Base-by-base conservation (phyloP, 2,329 filamentous ascomycete genomes). In the Aureobasidium mangrovei region DNA sequence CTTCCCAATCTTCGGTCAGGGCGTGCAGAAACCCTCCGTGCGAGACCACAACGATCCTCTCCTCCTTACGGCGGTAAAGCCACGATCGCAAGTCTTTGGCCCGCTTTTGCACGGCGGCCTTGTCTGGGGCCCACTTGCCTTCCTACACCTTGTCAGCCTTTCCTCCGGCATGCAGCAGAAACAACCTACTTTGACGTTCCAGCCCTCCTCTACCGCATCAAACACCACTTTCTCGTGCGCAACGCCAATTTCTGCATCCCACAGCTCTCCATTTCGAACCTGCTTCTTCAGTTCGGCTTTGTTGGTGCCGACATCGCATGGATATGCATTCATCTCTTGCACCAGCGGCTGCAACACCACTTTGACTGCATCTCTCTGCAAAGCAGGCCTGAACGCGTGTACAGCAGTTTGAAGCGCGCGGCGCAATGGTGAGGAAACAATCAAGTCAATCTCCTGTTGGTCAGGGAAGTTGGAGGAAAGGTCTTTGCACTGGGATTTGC, bases 21-120 rank as follows among this genome's bases (percentile, higher is more conserved):
- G 88, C 94, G 67, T 95, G 90, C 63, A 95, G 67, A 61, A 91
- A 86, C 0, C 86, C 87, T 1, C 90, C 90, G 63, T 95, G 90
- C 3, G 87, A 85, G 5, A 94, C 88, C 2, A 90, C 76, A 0
- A 85, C 81, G 27, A 95, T 79, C 61, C 91, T 79, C 62, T 86
- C 82, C 61, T 80, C 77, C 3, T 71, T 70, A 24, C 72, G 63
- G 7, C 60, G 62, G 61, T 70, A 71, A 36, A 93, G 66, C 70
- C 78, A 83, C 7, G 72, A 62, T 38, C 88, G 74, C 4, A 82
- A 81, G 29, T 74, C 75, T n/a, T 72, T 71, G 0, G 85, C 85
- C n/a, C 87, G 74, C 35, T 70, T 73, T 58, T 79, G 75, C 41
- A 91, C 74, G 56, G 80, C 81, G 5, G 69, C 57, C 12, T 69